Evolutionary conservation across 805 yeast species (phyloP).

Genomic region (Zygosaccharomyces rouxii): DNA sequence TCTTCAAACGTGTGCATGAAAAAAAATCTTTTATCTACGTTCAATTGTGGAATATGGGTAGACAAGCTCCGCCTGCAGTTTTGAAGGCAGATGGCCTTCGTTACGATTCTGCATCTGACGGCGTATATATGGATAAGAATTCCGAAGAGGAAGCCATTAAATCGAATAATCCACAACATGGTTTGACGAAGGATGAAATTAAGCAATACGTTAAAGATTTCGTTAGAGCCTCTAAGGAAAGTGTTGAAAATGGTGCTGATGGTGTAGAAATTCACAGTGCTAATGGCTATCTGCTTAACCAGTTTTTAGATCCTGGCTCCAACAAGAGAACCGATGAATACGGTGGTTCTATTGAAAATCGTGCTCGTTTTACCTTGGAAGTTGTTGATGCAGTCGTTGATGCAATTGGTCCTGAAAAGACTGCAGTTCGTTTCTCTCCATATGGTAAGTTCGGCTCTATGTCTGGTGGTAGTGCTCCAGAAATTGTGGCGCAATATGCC

Average conservation of each 20-base stretch:
- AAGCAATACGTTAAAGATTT: constrained; percentile 41
- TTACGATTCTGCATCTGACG: constrained; percentile 41
- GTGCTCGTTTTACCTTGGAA: constrained; percentile 44
- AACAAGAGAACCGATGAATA: constrained; percentile 49
- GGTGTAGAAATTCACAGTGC: constrained; percentile 67
- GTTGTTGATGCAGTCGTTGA: constrained; percentile 47
- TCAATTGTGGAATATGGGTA: constrained; percentile 37
- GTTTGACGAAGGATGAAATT: constrained; percentile 36
- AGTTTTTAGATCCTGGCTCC: constrained; percentile 47
- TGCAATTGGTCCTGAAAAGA: constrained; percentile 48
- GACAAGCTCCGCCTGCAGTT: constrained; percentile 22
- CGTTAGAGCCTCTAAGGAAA: constrained; percentile 43
- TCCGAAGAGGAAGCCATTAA: constrained; percentile 35
- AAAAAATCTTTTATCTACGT: constrained; percentile 42
- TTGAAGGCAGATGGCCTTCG: constrained; percentile 37
- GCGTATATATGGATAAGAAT: constrained; percentile 35
- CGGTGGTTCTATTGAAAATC: constrained; percentile 51
- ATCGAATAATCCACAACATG: constrained; percentile 33
- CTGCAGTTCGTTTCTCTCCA: constrained; percentile 51
- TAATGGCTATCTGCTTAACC: constrained; percentile 57
- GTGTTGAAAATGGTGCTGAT: constrained; percentile 44
- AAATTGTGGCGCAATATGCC: constrained; percentile 37
- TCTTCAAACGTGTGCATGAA: constrained; percentile 46
- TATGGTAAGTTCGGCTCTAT: constrained; percentile 39
- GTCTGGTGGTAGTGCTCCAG: constrained; percentile 35